Evolutionary conservation across 495 filamentous ascomycete genomes (phyloP).

Genomic region (Penicillium alfredii): DNA sequence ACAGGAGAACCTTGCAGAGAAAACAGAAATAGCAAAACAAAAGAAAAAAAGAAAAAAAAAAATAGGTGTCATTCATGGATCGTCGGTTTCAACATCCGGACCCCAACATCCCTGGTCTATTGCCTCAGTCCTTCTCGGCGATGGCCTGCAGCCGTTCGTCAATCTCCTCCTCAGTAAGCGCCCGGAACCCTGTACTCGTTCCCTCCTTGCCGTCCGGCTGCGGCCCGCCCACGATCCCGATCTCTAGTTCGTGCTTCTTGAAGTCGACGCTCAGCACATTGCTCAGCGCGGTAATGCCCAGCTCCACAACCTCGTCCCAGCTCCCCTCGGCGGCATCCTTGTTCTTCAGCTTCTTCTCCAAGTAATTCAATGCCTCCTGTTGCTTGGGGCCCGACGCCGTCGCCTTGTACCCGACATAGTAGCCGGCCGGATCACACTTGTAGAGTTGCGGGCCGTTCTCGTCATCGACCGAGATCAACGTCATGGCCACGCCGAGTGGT

Average conservation of each 20-base stretch:
- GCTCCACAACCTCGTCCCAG: conserved; percentile 97
- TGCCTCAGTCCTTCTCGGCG: conserved; percentile 85
- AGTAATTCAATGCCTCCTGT: conserved; percentile 93
- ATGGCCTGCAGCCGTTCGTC: conserved; percentile 97
- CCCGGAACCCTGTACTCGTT: conserved; percentile 70
- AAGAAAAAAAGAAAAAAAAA: conserved; percentile 7
- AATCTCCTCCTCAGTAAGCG: conserved; percentile 94
- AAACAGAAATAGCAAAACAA: too few species aligned
- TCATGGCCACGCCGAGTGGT: conserved; percentile 89
- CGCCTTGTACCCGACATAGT: conserved; percentile 97
- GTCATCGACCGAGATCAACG: conserved; percentile 85
- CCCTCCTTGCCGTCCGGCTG: conserved; percentile 72
- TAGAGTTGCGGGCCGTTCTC: conserved; percentile 94
- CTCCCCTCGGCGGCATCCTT: conserved; percentile 87
- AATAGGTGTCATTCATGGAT: conserved; percentile 17
- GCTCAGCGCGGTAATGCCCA: conserved; percentile 90
- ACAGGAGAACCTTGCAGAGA: conserved; percentile 14
- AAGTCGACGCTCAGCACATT: conserved; percentile 97
- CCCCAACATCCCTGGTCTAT: conserved; percentile 2
- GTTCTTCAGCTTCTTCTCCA: conserved; percentile 99
- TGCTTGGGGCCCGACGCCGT: conserved; percentile 96
- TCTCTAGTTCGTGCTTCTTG: conserved; percentile 98
- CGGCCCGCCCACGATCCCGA: conserved; percentile 90
- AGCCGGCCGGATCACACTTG: conserved; percentile 97
- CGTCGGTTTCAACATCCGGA: conserved; percentile 12